Base-by-base conservation (phyloP, 208 protist genomes). In the Trypanosoma caninum region DNA sequence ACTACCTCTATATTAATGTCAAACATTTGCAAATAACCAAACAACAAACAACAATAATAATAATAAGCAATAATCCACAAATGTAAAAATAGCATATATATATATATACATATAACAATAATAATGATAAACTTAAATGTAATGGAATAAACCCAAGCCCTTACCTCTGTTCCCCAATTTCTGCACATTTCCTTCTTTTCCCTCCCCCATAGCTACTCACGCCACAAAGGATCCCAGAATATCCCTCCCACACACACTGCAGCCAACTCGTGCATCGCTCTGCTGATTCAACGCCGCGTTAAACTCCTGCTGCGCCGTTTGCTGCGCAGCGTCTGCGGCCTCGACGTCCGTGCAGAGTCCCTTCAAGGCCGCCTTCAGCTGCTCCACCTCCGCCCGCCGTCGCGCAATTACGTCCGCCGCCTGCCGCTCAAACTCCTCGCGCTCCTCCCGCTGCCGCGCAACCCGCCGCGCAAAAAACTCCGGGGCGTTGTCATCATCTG, bases 331-430 rank as follows among this genome's bases (percentile, higher is more conserved):
- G 50, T 84, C 81, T 1, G 65, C 72, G 14, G 37, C 67, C 54
- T 87, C 81, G 20, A 82, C 77, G 13, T 61, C 57, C 4, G 55
- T 22, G 59, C 79, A 86, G 2, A 82, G 59, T 45, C 40, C 34
- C 38, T 60, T 35, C 6, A 86, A 48, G 8, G 28, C 44, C 8
- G 37, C 46, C 42, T 74, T 78, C 37, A 85, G 42, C 14, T 27
- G 41, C 38, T 55, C 63, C 40, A 62, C 62, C 22, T 40, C 34
- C 34, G 28, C 44, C 25, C 57, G 72, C 9, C 56, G 47, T 22
- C 27, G 34, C n/a, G 40, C 20, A 18, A 66, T 47, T 33, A 23
- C 45, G 1, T 25, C 31, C 7, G 44, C 53, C 34, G 10, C 30
- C 18, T 42, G n/a, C 2, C 8, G 48, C 56, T 16, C 42, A 52